Evolutionary conservation across 345 rosid genomes (phyloP).

Genomic region (Sisymbrium altissimum): DNA sequence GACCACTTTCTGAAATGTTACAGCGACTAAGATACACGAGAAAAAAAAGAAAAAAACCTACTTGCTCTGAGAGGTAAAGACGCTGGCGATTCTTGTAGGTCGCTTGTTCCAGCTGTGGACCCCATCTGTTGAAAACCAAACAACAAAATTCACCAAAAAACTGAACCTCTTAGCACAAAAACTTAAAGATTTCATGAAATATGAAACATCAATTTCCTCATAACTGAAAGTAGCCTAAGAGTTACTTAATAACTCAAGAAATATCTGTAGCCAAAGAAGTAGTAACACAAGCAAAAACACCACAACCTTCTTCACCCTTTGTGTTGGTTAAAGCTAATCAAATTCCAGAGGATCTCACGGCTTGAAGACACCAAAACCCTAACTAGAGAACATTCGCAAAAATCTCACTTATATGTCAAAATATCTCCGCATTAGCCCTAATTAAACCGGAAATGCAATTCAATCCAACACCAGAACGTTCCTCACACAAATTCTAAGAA

Average conservation of each 20-base stretch:
- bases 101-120: constrained; percentile 86
- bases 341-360: too few species aligned
- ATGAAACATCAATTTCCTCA: not conserved
- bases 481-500: not conserved
- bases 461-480: not conserved
- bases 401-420: not conserved
- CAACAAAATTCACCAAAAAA: constrained; percentile 3
- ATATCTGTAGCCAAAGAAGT: not conserved
- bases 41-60: not conserved
- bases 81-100: constrained; percentile 84
- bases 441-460: not conserved
- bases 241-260: not conserved
- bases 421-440: not conserved
- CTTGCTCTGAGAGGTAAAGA: constrained; percentile 85
- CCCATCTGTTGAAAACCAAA: constrained; percentile 54
- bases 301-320: not conserved
- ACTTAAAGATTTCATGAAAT: not conserved
- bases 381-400: not conserved
- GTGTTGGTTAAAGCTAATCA: not conserved
- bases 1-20: not conserved
- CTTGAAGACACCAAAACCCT: constrained; percentile 19
- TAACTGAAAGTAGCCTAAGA: not conserved
- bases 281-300: not conserved
- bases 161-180: constrained; percentile 12
- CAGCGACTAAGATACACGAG: constrained; percentile 2